A percentile compares a stretch with the other conserved stretches of the same genome.
Conservation (phyloP, 2,329 filamentous ascomycete species). For the Fusarium armeniacum region DNA sequence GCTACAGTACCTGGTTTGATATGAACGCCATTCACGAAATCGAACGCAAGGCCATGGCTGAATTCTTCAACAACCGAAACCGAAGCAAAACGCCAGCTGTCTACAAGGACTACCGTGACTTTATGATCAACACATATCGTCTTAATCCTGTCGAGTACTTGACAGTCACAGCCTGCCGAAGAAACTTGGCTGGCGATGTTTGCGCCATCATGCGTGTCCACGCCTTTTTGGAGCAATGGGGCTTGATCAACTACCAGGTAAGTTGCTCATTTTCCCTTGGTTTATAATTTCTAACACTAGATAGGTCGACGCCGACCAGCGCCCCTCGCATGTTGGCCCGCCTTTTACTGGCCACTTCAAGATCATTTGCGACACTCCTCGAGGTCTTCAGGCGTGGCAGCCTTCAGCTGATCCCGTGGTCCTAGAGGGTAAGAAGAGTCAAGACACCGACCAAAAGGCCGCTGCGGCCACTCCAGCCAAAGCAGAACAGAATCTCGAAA, state of each 20-base stretch:
- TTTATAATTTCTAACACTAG: constrained; percentile 50
- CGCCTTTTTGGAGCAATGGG: constrained; percentile 98
- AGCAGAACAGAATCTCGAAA: constrained; percentile 88
- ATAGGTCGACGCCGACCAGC: constrained; percentile 94
- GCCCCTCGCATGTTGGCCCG: constrained; percentile 94
- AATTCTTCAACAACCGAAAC: constrained; percentile 99
- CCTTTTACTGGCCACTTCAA: constrained; percentile 98
- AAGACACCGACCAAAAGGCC: constrained; percentile 81
- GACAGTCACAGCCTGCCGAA: constrained; percentile 94
- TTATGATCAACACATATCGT: constrained; percentile 99
- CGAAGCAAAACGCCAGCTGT: constrained; percentile 97
- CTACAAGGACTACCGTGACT: constrained; percentile 99
- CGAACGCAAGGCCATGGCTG: constrained; percentile 93
- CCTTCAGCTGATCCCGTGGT: constrained; percentile 82
- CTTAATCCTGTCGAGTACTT: constrained; percentile 96
- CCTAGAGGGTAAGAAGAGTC: constrained; percentile 70
- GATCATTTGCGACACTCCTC: constrained; percentile 93
- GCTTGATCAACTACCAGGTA: constrained; percentile 98
- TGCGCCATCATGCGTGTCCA: constrained; percentile 99
- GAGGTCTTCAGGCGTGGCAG: constrained; percentile 95
- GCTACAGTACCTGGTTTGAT: constrained; percentile 99
- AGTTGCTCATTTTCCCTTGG: background rate
- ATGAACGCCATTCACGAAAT: constrained; percentile 93
- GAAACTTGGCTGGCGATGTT: constrained; percentile 96
- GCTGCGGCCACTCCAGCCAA: constrained; percentile 76